Evolutionary conservation across 1,284 basidiomycete species (phyloP).

Genomic region (Malassezia slooffiae): DNA sequence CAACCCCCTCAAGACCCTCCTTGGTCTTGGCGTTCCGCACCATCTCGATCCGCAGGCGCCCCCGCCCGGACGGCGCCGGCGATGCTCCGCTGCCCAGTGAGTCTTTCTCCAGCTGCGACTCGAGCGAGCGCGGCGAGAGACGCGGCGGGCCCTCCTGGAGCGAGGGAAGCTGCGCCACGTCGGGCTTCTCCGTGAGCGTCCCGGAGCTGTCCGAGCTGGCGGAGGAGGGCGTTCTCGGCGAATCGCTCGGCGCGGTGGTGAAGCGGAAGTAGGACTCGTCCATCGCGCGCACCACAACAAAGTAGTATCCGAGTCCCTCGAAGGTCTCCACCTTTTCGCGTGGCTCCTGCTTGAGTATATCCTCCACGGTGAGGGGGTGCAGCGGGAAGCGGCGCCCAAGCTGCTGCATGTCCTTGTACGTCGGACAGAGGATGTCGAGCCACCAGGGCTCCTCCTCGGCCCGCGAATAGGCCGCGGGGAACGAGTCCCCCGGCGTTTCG

Average conservation of each 20-base stretch:
- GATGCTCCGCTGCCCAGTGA: background rate
- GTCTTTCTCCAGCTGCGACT: background rate
- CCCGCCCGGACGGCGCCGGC: background rate
- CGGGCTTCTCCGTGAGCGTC: background rate
- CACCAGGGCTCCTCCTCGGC: conserved; percentile 82
- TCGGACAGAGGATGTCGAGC: conserved; percentile 79
- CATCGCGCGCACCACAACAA: conserved; percentile 76
- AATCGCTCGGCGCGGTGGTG: conserved; percentile 23
- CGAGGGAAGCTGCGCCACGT: too few relatives aligned
- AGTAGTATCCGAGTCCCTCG: conserved; percentile 80
- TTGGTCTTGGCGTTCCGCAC: conserved; percentile 53
- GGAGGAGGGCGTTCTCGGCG: background rate
- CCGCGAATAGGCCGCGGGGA: too few relatives aligned
- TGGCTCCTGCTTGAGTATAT: conserved; percentile 86
- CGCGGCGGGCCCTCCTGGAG: background rate
- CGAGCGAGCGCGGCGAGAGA: background rate
- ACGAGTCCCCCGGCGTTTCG: too few relatives aligned
- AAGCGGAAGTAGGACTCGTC: conserved; percentile 56
- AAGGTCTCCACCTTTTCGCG: conserved; percentile 86
- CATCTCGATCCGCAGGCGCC: conserved; percentile 50
- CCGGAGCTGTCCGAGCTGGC: background rate
- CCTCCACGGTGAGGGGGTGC: conserved; percentile 86
- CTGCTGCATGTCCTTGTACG: conserved; percentile 76
- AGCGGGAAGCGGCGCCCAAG: conserved; percentile 80
- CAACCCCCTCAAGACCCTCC: conserved; percentile 54